Conservation (phyloP, 805 yeast species). For the Candida quercuum region DNA sequence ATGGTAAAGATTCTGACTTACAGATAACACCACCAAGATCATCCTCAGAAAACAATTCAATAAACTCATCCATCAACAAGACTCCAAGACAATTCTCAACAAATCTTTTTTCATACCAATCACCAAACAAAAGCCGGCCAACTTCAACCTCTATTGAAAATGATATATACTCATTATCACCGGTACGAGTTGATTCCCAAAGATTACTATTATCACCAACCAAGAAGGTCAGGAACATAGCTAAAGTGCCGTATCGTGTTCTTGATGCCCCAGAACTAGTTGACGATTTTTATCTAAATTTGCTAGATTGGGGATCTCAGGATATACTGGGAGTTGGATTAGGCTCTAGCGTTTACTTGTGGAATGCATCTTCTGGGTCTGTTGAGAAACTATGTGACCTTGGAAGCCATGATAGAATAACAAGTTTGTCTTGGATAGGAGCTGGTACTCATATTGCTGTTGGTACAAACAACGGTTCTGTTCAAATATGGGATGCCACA, state of each 20-base stretch:
- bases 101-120: conserved; percentile 69
- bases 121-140: conserved; percentile 61
- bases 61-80: conserved; percentile 19
- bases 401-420: conserved; percentile 61
- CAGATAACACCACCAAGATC: conserved; percentile 30
- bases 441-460: conserved; percentile 92
- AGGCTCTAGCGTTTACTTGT: conserved; percentile 80
- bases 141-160: conserved; percentile 55
- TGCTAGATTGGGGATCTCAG: conserved; percentile 93
- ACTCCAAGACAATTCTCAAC: conserved; percentile 35
- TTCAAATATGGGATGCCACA: conserved; percentile 92
- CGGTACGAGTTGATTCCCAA: conserved; percentile 87
- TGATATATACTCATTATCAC: conserved; percentile 75
- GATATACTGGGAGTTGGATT: conserved; percentile 88
- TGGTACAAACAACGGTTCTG: conserved; percentile 82
- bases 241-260: conserved; percentile 87
- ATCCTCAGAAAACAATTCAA: conserved; percentile 15
- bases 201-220: conserved; percentile 75
- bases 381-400: conserved; percentile 79
- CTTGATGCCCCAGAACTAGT: conserved; percentile 94
- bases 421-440: conserved; percentile 90
- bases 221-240: conserved; percentile 68
- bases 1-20: conserved; percentile 24
- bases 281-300: conserved; percentile 87
- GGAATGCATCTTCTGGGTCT: conserved; percentile 83